Evolutionary conservation across 805 yeast species (phyloP).

Genomic region (Starmerella bombi): DNA sequence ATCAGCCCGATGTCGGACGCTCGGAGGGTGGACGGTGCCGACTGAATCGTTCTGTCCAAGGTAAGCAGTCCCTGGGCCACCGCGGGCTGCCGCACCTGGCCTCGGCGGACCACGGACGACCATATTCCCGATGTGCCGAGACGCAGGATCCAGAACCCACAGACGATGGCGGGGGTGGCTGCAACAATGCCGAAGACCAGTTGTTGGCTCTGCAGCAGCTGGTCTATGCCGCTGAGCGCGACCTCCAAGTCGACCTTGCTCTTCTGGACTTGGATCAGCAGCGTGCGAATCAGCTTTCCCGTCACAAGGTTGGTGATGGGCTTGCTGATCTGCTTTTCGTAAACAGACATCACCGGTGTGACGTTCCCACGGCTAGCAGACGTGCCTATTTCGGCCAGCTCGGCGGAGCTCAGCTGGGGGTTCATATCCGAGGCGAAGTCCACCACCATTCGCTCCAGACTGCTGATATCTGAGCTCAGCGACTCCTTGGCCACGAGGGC

Average conservation of each 20-base stretch:
- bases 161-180: slow-evolving; percentile 54
- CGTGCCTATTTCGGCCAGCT: slow-evolving; percentile 13
- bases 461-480: slow-evolving; percentile 59
- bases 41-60: slow-evolving; percentile 16
- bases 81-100: not conserved
- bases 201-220: slow-evolving; percentile 77
- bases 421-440: slow-evolving; percentile 42
- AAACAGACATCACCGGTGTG: slow-evolving; percentile 63
- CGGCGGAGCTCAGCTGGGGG: slow-evolving; percentile 11
- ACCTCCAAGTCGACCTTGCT: slow-evolving; percentile 89
- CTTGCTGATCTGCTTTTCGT: slow-evolving; percentile 57
- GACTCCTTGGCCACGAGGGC: slow-evolving; percentile 72
- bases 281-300: slow-evolving; percentile 63
- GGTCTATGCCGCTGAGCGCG: slow-evolving; percentile 84
- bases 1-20: slow-evolving; percentile 15
- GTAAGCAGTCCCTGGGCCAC: slow-evolving; percentile 7
- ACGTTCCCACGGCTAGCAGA: slow-evolving; percentile 57
- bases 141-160: slow-evolving; percentile 10
- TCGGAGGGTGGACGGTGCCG: slow-evolving; percentile 2
- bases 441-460: slow-evolving; percentile 76
- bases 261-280: slow-evolving; percentile 87
- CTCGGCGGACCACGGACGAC: not conserved
- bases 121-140: not conserved
- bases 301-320: slow-evolving; percentile 52
- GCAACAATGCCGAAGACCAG: slow-evolving; percentile 88